These are phyloP conservation scores for Escallonia rubra DNA, from an alignment of 129 eudicot genomes.

Conservation along the genomic window DNA sequence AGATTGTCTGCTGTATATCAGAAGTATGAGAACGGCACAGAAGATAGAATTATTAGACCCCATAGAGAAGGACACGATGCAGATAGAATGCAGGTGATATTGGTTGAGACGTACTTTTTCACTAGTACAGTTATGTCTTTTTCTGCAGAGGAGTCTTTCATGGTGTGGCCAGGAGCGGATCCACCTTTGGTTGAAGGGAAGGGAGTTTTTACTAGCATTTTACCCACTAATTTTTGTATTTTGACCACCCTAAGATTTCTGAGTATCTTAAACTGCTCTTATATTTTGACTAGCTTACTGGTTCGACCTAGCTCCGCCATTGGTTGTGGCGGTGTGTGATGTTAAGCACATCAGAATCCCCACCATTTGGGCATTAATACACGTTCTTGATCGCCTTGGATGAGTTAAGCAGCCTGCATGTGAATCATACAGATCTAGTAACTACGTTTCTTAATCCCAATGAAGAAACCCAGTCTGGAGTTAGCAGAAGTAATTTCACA, in stretches of 20 bases:
- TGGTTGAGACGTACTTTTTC: conserved; percentile 4
- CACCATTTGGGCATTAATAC: too few species aligned
- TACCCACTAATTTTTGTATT: not conserved
- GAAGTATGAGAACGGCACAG: conserved; percentile 44
- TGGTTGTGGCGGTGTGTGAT: too few species aligned
- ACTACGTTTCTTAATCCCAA: too few species aligned
- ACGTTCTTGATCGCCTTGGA: too few species aligned
- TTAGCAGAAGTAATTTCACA: too few species aligned
- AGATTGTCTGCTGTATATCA: conserved; percentile 48
- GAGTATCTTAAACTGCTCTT: not conserved
- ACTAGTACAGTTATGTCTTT: not conserved
- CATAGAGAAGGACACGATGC: conserved; percentile 44
- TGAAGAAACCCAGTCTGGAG: too few species aligned
- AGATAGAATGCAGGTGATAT: conserved; percentile 59
- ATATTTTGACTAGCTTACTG: not conserved
- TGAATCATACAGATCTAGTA: too few species aligned
- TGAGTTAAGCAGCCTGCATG: too few species aligned
- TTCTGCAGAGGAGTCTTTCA: not conserved
- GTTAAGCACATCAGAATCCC: too few species aligned
- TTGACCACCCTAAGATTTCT: not conserved
- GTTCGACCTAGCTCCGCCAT: too few species aligned
- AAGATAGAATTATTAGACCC: conserved; percentile 61
- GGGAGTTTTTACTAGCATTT: not conserved
- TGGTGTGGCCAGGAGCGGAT: not conserved
- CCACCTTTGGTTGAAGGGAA: too few species aligned